Conservation (phyloP, 2,329 filamentous ascomycete genomes). For the Aphanoascus verrucosus region DNA sequence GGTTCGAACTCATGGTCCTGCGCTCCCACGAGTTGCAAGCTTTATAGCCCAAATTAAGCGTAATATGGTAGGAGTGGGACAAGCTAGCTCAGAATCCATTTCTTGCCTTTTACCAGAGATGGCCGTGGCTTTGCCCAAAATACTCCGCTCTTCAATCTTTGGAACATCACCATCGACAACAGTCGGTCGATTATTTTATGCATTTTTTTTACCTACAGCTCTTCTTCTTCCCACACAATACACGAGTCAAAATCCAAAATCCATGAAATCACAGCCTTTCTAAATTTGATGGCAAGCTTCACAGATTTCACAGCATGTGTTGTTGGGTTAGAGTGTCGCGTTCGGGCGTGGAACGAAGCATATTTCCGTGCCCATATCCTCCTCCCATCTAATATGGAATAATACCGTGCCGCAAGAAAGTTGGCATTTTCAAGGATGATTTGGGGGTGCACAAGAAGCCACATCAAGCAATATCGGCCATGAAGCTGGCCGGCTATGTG, state of each 20-base stretch:
- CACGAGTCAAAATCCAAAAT: too few species aligned
- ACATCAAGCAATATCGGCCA: too few species aligned
- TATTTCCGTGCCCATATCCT: too few species aligned
- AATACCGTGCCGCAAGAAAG: too few species aligned
- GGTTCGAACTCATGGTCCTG: constrained; percentile 24
- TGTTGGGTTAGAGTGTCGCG: not conserved
- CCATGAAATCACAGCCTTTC: not conserved
- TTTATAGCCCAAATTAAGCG: constrained; percentile 9
- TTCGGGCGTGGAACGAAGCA: not conserved
- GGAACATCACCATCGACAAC: constrained; percentile 35
- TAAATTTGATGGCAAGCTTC: not conserved
- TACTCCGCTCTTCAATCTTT: constrained; percentile 52
- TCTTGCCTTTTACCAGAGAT: constrained; percentile 75
- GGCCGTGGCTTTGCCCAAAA: constrained; percentile 55
- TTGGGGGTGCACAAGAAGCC: too few species aligned
- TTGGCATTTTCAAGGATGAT: too few species aligned
- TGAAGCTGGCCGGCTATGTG: too few species aligned
- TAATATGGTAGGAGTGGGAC: constrained; percentile 49
- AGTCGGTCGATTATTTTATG: constrained; percentile 35
- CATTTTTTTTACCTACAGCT: constrained; percentile 19
- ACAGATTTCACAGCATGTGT: not conserved
- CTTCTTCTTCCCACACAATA: not conserved
- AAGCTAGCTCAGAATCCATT: constrained; percentile 60
- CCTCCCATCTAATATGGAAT: too few species aligned
- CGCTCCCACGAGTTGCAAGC: not conserved